A percentile compares a stretch with the other conserved stretches of the same genome.
These are phyloP conservation scores for Tolypocladium nubicola DNA, from an alignment of 2,329 filamentous ascomycete genomes.

Conservation along the genomic window DNA sequence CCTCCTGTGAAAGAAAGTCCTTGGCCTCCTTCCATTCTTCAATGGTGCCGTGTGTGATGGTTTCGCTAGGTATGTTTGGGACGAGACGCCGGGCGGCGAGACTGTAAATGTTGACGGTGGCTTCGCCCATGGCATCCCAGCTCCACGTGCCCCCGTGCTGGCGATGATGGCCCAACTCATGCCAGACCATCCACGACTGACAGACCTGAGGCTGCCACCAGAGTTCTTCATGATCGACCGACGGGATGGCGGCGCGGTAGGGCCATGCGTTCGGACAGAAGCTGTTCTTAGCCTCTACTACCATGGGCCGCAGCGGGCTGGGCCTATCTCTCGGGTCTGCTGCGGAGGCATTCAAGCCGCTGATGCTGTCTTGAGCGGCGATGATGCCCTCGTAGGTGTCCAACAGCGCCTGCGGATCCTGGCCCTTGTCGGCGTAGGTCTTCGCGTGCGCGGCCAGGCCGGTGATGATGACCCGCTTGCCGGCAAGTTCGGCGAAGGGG, in stretches of 20 bases:
- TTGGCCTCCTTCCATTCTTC: slow-evolving; percentile 2
- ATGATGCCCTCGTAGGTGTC: slow-evolving; percentile 2
- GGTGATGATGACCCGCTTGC: slow-evolving; percentile 3
- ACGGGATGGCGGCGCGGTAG: background rate
- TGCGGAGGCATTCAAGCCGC: background rate
- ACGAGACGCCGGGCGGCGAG: background rate
- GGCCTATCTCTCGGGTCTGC: background rate
- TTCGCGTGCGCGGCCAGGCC: background rate
- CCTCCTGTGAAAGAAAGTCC: background rate
- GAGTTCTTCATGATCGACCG: background rate
- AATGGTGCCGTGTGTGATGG: background rate
- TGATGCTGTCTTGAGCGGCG: slow-evolving; percentile 1
- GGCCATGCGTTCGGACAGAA: background rate
- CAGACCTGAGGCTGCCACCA: background rate
- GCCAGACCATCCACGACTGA: slow-evolving; percentile 1
- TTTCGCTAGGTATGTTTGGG: background rate
- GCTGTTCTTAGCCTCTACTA: background rate
- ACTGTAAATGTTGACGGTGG: slow-evolving; percentile 2
- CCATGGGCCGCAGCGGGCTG: slow-evolving; percentile 1
- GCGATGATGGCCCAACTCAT: slow-evolving; percentile 3
- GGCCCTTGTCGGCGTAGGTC: background rate
- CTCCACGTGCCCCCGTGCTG: background rate
- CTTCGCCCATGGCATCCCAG: background rate
- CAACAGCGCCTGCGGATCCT: background rate
- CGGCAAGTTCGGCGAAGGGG: slow-evolving; percentile 2